Percentiles rank a stretch among this genome's conserved stretches.
Evolutionary conservation across 2,329 filamentous ascomycete genomes (phyloP).

Genomic region (Aspergillus hiratsukae): DNA sequence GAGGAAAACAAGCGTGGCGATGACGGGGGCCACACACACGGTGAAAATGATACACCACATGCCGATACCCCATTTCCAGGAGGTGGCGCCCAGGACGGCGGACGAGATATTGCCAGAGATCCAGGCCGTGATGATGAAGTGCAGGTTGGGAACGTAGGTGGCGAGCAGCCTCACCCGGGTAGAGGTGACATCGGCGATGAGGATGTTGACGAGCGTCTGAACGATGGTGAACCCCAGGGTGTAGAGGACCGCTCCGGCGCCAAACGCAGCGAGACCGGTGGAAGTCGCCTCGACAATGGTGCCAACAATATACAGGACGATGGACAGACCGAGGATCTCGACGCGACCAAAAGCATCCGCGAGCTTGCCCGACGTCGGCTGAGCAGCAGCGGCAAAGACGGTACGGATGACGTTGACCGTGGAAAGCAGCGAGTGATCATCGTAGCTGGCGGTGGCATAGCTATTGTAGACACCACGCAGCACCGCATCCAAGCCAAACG

Average conservation of each 20-base stretch:
- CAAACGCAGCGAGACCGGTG: background rate
- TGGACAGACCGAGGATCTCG: background rate
- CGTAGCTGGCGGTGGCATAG: background rate
- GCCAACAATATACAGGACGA: background rate
- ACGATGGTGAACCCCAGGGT: background rate
- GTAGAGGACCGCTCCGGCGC: background rate
- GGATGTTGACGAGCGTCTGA: background rate
- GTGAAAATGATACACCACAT: constrained; percentile 1
- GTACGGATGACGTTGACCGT: background rate
- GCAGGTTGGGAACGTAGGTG: background rate
- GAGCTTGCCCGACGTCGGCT: background rate
- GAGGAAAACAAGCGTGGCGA: background rate
- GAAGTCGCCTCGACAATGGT: background rate
- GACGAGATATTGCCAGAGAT: background rate
- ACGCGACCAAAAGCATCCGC: background rate
- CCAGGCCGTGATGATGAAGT: background rate
- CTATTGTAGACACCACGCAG: background rate
- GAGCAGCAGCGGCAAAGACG: background rate
- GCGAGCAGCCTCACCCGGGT: background rate
- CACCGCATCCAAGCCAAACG: background rate
- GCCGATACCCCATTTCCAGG: background rate
- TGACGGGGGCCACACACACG: background rate
- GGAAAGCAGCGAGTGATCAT: background rate
- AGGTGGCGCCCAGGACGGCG: background rate
- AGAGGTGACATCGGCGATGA: background rate